phyloP scores from a whole-genome alignment of 306 rosid species.

The Lathyrus sativus region DNA sequence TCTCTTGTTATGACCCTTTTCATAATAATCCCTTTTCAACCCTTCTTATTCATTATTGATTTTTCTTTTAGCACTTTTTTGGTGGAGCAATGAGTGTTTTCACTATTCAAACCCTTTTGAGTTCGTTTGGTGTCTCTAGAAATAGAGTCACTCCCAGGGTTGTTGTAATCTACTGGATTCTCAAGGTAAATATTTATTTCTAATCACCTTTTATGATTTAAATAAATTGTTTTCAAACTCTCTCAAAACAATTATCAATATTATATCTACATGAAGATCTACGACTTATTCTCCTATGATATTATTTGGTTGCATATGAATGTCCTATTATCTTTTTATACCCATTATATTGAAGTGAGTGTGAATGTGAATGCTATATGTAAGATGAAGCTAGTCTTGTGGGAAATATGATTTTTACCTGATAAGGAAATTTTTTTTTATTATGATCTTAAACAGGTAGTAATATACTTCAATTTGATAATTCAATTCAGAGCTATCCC shows the following conservation, averaged over 20 bases:
- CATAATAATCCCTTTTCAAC: too few species aligned
- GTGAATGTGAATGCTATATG: slow-evolving; percentile 14
- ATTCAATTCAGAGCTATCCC: slow-evolving; percentile 26
- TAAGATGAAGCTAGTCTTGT: slow-evolving; percentile 98
- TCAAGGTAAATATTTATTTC: slow-evolving; percentile 53
- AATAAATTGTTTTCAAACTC: too few species aligned
- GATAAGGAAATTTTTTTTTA: slow-evolving; percentile 99
- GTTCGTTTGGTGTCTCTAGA: slow-evolving; percentile 83
- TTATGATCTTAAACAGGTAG: slow-evolving; percentile 32
- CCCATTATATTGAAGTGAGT: slow-evolving; percentile 9
- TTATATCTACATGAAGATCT: too few species aligned
- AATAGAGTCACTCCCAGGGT: slow-evolving; percentile 73
- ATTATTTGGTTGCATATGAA: neutral
- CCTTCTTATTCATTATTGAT: neutral
- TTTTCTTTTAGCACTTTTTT: slow-evolving; percentile 68
- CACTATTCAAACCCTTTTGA: slow-evolving; percentile 86
- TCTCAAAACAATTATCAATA: too few species aligned
- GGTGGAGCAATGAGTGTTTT: slow-evolving; percentile 99
- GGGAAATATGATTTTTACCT: slow-evolving; percentile 95
- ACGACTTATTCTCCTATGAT: too few species aligned
- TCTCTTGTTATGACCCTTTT: too few species aligned
- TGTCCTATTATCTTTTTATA: too few species aligned
- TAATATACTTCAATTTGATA: neutral
- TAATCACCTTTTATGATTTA: too few species aligned
- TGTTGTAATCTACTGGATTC: slow-evolving; percentile 97